Evolutionary conservation across 1,139 yeast genomes (phyloP).

Genomic region (Schizosaccharomyces versatilis): DNA sequence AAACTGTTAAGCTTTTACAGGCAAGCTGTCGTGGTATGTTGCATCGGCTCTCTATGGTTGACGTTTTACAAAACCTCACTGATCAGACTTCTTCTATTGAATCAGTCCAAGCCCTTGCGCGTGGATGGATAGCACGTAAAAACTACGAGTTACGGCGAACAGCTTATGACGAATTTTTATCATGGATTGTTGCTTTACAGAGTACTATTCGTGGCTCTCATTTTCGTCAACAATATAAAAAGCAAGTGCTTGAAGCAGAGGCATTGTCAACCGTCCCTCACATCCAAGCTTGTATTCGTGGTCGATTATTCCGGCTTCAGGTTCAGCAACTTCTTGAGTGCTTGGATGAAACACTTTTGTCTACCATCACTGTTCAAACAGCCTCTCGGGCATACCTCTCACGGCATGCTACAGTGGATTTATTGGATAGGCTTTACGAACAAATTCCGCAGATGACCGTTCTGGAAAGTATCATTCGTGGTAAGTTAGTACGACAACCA

Average conservation of each 20-base stretch:
- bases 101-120: not conserved
- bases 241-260: not conserved
- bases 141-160: not conserved
- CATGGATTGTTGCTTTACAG: conserved; percentile 6
- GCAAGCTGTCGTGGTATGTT: conserved; percentile 2
- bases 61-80: not conserved
- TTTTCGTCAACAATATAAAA: conserved; percentile 5
- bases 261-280: not conserved
- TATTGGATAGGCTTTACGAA: not conserved
- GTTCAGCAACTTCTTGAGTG: not conserved
- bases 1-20: not conserved
- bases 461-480: not conserved
- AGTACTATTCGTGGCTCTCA: conserved; percentile 14
- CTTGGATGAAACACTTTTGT: not conserved
- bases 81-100: conserved; percentile 2
- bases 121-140: not conserved
- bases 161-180: not conserved
- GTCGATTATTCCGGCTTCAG: not conserved
- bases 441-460: not conserved
- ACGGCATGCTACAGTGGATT: not conserved
- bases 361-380: not conserved
- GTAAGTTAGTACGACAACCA: not conserved
- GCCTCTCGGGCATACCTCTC: not conserved
- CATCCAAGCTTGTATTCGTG: not conserved
- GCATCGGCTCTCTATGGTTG: not conserved